These are phyloP conservation scores for Notholithocarpus densiflorus DNA, from an alignment of 306 rosid genomes.

Conservation along the genomic window DNA sequence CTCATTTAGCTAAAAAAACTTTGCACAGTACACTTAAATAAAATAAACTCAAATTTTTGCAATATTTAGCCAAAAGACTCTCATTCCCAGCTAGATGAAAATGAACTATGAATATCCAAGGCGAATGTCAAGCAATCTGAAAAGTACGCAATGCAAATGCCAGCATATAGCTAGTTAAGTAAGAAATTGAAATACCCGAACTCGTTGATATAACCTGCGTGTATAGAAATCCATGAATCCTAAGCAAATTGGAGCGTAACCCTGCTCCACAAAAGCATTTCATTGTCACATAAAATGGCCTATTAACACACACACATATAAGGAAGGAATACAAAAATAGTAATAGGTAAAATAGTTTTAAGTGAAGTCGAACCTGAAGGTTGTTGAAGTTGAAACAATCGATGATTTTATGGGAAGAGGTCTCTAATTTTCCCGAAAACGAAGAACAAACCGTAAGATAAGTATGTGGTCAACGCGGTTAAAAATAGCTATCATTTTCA, in stretches of 20 bases:
- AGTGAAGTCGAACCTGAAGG: constrained; percentile 40
- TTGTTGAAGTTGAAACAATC: constrained; percentile 60
- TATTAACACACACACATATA: not conserved
- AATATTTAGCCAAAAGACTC: no score
- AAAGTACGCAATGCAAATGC: not conserved
- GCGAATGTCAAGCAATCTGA: no score
- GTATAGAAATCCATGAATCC: constrained; percentile 82
- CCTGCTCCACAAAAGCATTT: constrained; percentile 26
- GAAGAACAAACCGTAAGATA: constrained; percentile 75
- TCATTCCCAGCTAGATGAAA: no score
- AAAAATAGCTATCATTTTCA: constrained; percentile 65
- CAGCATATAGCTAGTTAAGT: no score
- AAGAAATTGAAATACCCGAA: constrained; percentile 40
- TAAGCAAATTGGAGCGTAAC: constrained; percentile 80
- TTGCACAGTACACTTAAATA: no score
- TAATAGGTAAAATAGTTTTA: not conserved
- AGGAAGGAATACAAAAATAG: not conserved
- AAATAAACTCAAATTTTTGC: no score
- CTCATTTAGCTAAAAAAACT: no score
- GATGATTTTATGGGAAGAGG: constrained; percentile 56
- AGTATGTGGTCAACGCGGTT: constrained; percentile 78
- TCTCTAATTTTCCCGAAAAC: constrained; percentile 77
- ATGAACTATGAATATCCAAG: no score
- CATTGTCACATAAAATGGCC: no score
- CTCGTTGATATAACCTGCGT: constrained; percentile 77